Conservation (phyloP, 176 grass and related monocot species). For the Elaeis guineensis region DNA sequence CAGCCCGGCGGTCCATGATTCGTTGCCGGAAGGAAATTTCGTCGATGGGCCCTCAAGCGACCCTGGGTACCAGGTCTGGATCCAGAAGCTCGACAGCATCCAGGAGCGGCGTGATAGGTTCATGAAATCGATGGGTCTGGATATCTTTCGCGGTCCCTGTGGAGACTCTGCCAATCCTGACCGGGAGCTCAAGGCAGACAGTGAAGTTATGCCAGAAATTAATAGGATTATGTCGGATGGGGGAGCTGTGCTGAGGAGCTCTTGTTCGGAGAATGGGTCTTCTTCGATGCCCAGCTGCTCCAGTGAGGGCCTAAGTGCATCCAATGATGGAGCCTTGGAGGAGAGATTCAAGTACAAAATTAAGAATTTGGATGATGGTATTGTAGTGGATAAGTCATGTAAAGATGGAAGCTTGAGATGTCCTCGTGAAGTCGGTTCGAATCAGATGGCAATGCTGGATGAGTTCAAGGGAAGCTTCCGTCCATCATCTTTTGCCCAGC, state of each 20-base stretch:
- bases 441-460: conserved; percentile 4
- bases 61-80: conserved; percentile 11
- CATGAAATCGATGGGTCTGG: conserved; percentile 26
- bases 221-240: too few relatives aligned
- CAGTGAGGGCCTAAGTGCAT: neutral
- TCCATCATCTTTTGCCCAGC: conserved; percentile 18
- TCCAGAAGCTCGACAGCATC: conserved; percentile 8
- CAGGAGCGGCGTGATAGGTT: conserved; percentile 32
- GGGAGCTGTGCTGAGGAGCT: neutral
- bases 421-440: conserved; percentile 11
- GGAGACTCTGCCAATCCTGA: too few relatives aligned
- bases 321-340: conserved; percentile 15
- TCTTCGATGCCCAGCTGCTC: conserved; percentile 11
- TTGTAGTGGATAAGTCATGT: conserved; percentile 11
- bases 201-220: neutral
- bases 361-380: conserved; percentile 27
- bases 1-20: conserved; percentile 9
- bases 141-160: conserved; percentile 19
- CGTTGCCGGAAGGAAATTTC: conserved; percentile 4
- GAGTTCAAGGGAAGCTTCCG: conserved; percentile 20
- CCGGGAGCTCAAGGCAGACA: neutral
- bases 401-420: conserved; percentile 16
- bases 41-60: conserved; percentile 4
- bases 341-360: conserved; percentile 21
- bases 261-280: neutral